A percentile compares a stretch with the other conserved stretches of the same genome.
These are phyloP conservation scores for Knoxdaviesia capensis DNA, from an alignment of 2,329 filamentous ascomycete genomes.

Conservation along the genomic window DNA sequence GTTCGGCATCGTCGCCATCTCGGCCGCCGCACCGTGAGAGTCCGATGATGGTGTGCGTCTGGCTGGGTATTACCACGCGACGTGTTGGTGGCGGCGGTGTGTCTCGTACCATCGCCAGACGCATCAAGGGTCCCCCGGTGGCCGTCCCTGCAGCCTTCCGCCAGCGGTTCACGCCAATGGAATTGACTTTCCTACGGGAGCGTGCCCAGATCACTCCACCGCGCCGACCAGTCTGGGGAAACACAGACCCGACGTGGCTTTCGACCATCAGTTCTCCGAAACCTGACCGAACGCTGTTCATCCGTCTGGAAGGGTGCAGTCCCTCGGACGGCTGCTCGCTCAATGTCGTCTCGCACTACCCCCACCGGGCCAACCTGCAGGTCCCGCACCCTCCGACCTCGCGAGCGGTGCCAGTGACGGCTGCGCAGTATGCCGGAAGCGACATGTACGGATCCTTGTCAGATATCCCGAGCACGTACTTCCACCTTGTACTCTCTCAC, in stretches of 20 bases:
- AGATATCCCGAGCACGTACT: constrained; percentile 1
- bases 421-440: background rate
- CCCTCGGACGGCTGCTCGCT: background rate
- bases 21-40: constrained; percentile 1
- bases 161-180: background rate
- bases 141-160: constrained; percentile 5
- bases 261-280: no score
- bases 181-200: no score
- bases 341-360: constrained; percentile 5
- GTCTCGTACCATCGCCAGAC: background rate
- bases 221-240: no score
- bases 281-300: no score
- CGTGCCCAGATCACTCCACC: no score
- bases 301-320: no score
- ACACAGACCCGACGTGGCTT: no score
- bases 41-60: constrained; percentile 6
- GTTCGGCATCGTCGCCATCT: no score
- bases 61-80: constrained; percentile 4
- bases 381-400: constrained; percentile 2
- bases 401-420: background rate
- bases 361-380: constrained; percentile 1
- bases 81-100: constrained; percentile 1
- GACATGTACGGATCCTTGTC: constrained; percentile 2
- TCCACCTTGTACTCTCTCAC: background rate
- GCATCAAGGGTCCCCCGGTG: constrained; percentile 2